phyloP scores from a whole-genome alignment of 345 rosid genomes.

The Conringia planisiliqua region DNA sequence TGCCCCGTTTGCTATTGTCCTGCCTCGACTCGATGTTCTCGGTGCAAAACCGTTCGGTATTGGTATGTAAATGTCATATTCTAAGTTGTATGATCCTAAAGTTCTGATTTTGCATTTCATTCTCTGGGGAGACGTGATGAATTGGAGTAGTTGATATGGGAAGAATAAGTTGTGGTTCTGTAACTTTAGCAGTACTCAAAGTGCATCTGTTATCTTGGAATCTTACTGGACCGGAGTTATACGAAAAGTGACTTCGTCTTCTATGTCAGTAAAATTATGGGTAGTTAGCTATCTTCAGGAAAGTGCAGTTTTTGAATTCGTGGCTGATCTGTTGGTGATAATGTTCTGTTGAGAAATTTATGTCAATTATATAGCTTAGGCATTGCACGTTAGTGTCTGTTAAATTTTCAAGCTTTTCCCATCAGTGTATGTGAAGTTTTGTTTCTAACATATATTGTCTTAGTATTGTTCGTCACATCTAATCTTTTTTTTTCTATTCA shows the following conservation, averaged over 20 bases:
- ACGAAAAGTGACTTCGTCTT: neutral
- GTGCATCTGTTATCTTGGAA: slow-evolving; percentile 15
- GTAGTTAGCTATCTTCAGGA: neutral
- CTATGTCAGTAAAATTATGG: neutral
- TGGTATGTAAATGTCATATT: slow-evolving; percentile 49
- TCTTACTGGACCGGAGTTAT: neutral
- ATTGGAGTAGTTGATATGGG: neutral
- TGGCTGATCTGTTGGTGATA: neutral
- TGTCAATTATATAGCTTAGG: slow-evolving; percentile 13
- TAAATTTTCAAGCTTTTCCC: neutral
- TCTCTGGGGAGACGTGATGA: neutral
- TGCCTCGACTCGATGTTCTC: slow-evolving; percentile 81
- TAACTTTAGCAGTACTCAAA: slow-evolving; percentile 7
- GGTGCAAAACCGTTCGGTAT: slow-evolving; percentile 83
- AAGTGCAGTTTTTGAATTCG: neutral
- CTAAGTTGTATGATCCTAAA: neutral
- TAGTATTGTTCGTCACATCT: slow-evolving; percentile 7
- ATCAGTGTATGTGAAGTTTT: neutral
- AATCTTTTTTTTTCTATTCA: slow-evolving; percentile 30
- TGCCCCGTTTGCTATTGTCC: slow-evolving; percentile 76
- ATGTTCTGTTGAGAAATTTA: neutral
- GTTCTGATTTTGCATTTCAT: neutral
- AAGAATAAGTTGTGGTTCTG: neutral
- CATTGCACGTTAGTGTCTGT: neutral
- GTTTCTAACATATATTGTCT: neutral